Evolutionary conservation across 345 rosid genomes (phyloP).

Genomic region (Gossypium herbaceum): DNA sequence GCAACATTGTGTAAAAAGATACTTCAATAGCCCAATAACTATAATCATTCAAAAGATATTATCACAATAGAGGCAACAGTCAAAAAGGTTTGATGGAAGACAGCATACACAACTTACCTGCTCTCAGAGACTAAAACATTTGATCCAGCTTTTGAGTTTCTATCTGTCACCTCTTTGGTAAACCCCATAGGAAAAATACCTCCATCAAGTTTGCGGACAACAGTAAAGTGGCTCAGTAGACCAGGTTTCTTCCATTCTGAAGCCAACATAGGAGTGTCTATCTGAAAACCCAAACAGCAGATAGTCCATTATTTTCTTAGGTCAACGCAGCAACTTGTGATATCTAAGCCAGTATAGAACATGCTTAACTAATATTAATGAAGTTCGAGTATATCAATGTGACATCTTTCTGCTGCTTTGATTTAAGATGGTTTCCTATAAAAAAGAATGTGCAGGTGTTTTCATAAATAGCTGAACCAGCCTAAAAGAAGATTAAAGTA

Average conservation of each 20-base stretch:
- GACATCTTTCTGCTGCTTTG: background rate
- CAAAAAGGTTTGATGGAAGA: slow-evolving; percentile 3
- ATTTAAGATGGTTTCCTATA: background rate
- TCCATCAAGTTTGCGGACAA: slow-evolving; percentile 90
- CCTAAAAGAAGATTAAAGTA: slow-evolving; percentile 4
- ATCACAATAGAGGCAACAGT: slow-evolving; percentile 9
- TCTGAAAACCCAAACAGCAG: slow-evolving; percentile 48
- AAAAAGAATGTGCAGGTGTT: background rate
- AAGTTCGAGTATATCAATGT: background rate
- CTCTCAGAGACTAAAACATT: slow-evolving; percentile 68
- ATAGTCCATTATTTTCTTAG: slow-evolving; percentile 14
- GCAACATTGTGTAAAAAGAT: slow-evolving; percentile 30
- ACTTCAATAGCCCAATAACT: slow-evolving; percentile 8
- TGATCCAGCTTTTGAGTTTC: slow-evolving; percentile 75
- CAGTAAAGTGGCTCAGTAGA: slow-evolving; percentile 75
- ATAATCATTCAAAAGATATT: background rate
- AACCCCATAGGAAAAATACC: slow-evolving; percentile 96
- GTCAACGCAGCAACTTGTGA: slow-evolving; percentile 10
- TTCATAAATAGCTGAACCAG: background rate
- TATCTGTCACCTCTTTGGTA: slow-evolving; percentile 72
- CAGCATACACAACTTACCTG: slow-evolving; percentile 44
- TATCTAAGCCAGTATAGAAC: background rate
- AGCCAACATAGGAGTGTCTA: slow-evolving; percentile 86
- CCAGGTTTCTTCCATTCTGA: slow-evolving; percentile 86
- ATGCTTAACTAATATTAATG: background rate